Conservation (phyloP, 1,284 basidiomycete species). For the Austroboletus niveus region DNA sequence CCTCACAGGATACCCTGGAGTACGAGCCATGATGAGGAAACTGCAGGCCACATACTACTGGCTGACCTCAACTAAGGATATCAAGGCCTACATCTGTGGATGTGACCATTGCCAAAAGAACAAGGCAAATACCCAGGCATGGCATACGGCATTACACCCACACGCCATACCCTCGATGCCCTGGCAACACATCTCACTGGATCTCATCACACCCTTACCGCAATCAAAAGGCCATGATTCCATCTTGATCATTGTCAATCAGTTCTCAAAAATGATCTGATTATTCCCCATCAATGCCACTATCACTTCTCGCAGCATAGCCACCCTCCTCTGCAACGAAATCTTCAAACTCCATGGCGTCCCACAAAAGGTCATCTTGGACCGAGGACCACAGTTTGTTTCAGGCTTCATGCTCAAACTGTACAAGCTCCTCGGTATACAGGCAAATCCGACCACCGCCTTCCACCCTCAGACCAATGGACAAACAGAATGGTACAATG, state of each 20-base stretch:
- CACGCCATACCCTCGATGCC: too few species aligned
- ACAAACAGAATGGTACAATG: constrained; percentile 23
- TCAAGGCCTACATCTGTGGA: background rate
- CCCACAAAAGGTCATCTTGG: background rate
- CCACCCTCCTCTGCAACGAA: constrained; percentile 8
- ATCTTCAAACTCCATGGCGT: constrained; percentile 29
- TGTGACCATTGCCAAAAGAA: too few species aligned
- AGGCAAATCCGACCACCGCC: constrained; percentile 28
- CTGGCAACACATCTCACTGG: too few species aligned
- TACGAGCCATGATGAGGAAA: too few species aligned
- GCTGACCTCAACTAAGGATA: background rate
- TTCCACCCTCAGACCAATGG: constrained; percentile 39
- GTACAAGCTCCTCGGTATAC: constrained; percentile 24
- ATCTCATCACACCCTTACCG: constrained; percentile 24
- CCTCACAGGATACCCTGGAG: too few species aligned
- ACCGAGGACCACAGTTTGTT: constrained; percentile 35
- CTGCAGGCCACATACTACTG: too few species aligned
- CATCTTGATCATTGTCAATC: constrained; percentile 40
- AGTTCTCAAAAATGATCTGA: constrained; percentile 25
- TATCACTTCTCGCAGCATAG: background rate
- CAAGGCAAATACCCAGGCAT: too few species aligned
- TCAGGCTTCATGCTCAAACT: constrained; percentile 32
- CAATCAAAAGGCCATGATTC: constrained; percentile 31
- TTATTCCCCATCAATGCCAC: background rate
- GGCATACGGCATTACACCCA: too few species aligned